Evolutionary conservation across 2,329 filamentous ascomycete genomes (phyloP).

Genomic region (Ploettnerulaceae sp.): DNA sequence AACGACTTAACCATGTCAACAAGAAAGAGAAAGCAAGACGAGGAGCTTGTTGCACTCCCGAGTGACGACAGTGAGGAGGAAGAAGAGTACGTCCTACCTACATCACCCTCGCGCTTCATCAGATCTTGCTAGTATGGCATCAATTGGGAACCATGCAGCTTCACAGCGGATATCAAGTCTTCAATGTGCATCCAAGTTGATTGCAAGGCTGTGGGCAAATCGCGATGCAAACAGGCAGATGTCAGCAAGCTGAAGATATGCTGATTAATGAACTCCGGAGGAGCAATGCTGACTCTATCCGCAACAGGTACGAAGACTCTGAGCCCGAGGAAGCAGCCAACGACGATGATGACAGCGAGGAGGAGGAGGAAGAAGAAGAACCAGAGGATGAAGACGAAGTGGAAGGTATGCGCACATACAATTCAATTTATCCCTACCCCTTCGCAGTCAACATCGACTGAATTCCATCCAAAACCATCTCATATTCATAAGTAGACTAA

Average conservation of each 20-base stretch:
- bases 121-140: not conserved
- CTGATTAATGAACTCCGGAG: not conserved
- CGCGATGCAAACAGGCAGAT: conserved; percentile 6
- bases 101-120: conserved; percentile 3
- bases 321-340: conserved; percentile 31
- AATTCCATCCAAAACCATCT: not conserved
- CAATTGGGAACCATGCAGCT: conserved; percentile 16
- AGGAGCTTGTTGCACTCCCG: conserved; percentile 32
- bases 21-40: conserved; percentile 30
- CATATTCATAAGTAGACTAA: conserved; percentile 1
- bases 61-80: conserved; percentile 31
- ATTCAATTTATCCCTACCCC: not conserved
- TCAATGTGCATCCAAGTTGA: conserved; percentile 2
- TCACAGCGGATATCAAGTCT: not conserved
- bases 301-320: conserved; percentile 33
- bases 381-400: conserved; percentile 22
- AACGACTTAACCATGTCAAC: conserved; percentile 18
- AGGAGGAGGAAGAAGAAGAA: conserved; percentile 27
- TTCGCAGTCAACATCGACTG: not conserved
- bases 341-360: conserved; percentile 36
- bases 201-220: conserved; percentile 6
- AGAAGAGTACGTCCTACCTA: conserved; percentile 27
- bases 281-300: conserved; percentile 13
- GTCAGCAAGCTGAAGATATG: conserved; percentile 5
- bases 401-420: conserved; percentile 17